Evolutionary conservation across 2,329 filamentous ascomycete genomes (phyloP).

Genomic region (Didymella glomerata): DNA sequence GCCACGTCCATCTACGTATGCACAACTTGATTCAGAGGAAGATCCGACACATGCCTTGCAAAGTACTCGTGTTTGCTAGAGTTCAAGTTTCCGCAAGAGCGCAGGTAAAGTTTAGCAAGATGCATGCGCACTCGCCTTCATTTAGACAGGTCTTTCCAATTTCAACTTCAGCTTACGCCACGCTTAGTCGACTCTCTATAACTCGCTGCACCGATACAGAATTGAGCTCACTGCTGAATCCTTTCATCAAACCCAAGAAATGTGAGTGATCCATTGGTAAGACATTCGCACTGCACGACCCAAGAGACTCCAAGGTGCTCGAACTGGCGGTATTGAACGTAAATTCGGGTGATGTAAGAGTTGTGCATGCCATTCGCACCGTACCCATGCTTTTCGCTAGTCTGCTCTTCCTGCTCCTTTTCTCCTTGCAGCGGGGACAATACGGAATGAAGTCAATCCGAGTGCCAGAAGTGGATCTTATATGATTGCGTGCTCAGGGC

Average conservation of each 20-base stretch:
- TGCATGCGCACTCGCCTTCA: too few species aligned
- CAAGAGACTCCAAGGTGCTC: too few species aligned
- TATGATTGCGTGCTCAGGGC: too few species aligned
- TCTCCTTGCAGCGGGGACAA: too few species aligned
- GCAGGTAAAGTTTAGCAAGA: too few species aligned
- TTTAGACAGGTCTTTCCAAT: not conserved
- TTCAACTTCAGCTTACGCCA: not conserved
- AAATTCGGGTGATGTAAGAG: not conserved
- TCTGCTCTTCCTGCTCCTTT: not conserved
- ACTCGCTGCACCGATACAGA: not conserved
- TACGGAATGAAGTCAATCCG: too few species aligned
- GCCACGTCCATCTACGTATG: too few species aligned
- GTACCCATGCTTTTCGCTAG: not conserved
- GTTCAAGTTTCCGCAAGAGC: too few species aligned
- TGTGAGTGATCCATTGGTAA: not conserved
- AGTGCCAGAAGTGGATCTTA: too few species aligned
- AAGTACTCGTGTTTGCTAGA: too few species aligned
- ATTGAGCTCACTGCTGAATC: not conserved
- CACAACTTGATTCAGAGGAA: too few species aligned
- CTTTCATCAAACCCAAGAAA: not conserved
- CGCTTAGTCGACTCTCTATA: not conserved
- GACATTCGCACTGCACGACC: not conserved
- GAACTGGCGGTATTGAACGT: not conserved
- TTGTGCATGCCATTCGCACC: not conserved
- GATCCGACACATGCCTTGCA: too few species aligned